These are phyloP conservation scores for Solanum etuberosum DNA, from an alignment of 257 asterid genomes.

Conservation along the genomic window DNA sequence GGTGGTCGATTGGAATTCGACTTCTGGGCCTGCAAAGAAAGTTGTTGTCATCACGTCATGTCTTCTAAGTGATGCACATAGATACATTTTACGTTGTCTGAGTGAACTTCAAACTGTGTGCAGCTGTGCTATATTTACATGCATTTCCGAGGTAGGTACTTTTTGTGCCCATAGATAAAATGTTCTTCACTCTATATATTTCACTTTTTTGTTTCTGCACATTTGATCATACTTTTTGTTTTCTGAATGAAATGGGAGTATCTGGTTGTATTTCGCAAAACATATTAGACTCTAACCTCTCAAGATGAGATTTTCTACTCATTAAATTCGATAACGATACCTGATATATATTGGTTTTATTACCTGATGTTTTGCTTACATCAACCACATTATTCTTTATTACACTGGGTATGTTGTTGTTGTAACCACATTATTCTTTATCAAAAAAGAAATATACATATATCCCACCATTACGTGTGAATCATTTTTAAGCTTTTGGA, in stretches of 20 bases:
- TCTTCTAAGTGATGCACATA: constrained; percentile 85
- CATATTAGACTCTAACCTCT: not conserved
- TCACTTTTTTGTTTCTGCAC: not conserved
- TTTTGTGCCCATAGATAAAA: not conserved
- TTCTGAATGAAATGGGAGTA: not conserved
- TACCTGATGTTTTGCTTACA: not conserved
- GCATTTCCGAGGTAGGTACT: constrained; percentile 95
- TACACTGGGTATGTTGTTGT: no score
- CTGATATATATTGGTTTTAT: not conserved
- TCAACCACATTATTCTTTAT: not conserved
- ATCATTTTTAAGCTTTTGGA: no score
- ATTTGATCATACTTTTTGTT: not conserved
- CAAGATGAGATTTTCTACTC: not conserved
- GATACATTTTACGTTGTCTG: constrained; percentile 73
- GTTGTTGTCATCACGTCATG: constrained; percentile 73
- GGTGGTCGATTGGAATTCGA: constrained; percentile 55
- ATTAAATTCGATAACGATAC: not conserved
- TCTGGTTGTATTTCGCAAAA: not conserved
- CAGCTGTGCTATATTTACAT: constrained; percentile 56
- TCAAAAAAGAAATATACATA: not conserved
- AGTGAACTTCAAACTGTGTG: constrained; percentile 40
- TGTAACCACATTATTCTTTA: not conserved
- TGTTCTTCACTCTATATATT: not conserved
- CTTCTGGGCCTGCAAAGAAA: constrained; percentile 42
- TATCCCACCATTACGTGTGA: not conserved